Percentiles rank a stretch among this genome's conserved stretches.
Evolutionary conservation across 768 basidiomycete genomes (phyloP).

Genomic region (Termitomyces titanicus): DNA sequence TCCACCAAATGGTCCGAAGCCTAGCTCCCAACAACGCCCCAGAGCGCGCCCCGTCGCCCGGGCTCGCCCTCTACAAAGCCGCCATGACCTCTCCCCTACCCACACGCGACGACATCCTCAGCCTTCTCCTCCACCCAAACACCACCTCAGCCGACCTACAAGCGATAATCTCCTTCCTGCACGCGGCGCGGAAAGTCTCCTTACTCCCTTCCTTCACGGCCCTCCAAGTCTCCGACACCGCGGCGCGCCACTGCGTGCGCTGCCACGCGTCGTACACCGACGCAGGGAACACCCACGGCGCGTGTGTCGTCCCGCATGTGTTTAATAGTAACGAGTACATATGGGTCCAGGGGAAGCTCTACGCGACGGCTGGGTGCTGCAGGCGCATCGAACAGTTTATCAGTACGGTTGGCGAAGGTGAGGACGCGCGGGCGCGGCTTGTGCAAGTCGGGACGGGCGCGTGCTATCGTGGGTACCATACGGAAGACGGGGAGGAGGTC

Average conservation of each 20-base stretch:
- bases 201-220: constrained; percentile 1
- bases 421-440: constrained; percentile 1
- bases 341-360: not conserved
- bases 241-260: constrained; percentile 10
- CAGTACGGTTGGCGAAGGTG: not conserved
- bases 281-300: constrained; percentile 1
- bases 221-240: constrained; percentile 3
- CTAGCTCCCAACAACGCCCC: not conserved
- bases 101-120: constrained; percentile 7
- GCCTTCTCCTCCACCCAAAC: constrained; percentile 2
- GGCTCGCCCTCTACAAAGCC: not conserved
- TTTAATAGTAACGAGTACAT: not conserved
- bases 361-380: not conserved
- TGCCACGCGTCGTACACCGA: constrained; percentile 13
- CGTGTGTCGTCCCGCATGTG: constrained; percentile 11
- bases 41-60: not conserved
- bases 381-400: constrained; percentile 2
- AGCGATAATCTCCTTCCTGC: constrained; percentile 1
- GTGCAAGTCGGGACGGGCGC: not conserved
- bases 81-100: not conserved
- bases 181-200: not conserved
- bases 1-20: not conserved
- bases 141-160: constrained; percentile 5
- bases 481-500: constrained; percentile 10
- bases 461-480: constrained; percentile 12